A percentile compares a stretch with the other conserved stretches of the same genome.
Conservation (phyloP, 768 basidiomycete genomes). For the Termitomyces sp. region DNA sequence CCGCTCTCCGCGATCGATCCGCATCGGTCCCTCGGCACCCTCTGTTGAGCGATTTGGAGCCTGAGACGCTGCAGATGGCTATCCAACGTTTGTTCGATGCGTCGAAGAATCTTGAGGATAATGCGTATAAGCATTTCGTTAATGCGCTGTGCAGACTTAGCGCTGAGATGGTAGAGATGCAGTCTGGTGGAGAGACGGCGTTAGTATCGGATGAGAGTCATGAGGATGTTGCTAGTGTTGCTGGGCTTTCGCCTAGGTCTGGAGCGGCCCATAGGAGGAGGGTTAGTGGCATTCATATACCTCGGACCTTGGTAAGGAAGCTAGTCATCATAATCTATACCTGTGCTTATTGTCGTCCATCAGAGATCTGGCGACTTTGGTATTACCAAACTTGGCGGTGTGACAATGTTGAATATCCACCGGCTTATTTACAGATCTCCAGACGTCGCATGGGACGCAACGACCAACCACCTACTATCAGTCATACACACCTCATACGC, state of each 20-base stretch:
- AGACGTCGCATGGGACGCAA: constrained; percentile 80
- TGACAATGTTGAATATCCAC: constrained; percentile 80
- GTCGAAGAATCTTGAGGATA: constrained; percentile 79
- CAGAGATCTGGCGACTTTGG: constrained; percentile 93
- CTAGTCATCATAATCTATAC: background rate
- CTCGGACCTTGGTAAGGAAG: constrained; percentile 64
- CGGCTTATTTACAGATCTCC: constrained; percentile 83
- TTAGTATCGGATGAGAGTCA: constrained; percentile 33
- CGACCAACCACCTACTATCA: constrained; percentile 75
- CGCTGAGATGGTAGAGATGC: constrained; percentile 91
- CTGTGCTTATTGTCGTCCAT: background rate
- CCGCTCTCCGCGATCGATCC: constrained; percentile 30
- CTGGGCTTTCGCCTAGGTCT: constrained; percentile 35
- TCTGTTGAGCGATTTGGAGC: constrained; percentile 67
- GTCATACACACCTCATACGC: constrained; percentile 68
- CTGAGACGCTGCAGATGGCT: constrained; percentile 65
- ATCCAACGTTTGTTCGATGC: constrained; percentile 87
- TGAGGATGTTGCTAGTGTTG: constrained; percentile 33
- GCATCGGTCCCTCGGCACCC: constrained; percentile 44
- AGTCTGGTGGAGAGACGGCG: constrained; percentile 41
- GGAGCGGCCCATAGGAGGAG: constrained; percentile 57
- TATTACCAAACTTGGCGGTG: constrained; percentile 79
- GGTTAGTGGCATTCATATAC: constrained; percentile 86
- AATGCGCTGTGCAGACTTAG: constrained; percentile 82
- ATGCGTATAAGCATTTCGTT: constrained; percentile 74